These are phyloP conservation scores for Neurospora tetrasperma DNA, from an alignment of 495 filamentous ascomycete genomes.

Conservation along the genomic window DNA sequence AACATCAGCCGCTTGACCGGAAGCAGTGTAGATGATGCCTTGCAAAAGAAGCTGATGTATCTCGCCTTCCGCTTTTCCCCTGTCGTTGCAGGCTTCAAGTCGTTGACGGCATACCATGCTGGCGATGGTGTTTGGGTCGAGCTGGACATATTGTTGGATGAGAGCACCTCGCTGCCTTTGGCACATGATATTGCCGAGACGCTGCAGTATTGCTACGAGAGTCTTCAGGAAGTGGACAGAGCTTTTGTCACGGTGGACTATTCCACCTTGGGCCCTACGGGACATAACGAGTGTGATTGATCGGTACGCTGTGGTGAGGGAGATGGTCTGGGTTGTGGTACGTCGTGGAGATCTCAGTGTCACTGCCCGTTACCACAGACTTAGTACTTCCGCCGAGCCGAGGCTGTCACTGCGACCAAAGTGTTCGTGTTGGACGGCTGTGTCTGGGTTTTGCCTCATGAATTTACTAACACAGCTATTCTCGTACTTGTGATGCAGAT, in stretches of 20 bases:
- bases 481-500: not conserved
- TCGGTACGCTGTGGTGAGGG: not conserved
- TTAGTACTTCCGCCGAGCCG: not conserved
- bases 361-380: not conserved
- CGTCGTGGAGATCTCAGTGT: not conserved
- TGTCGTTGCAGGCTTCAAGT: constrained; percentile 36
- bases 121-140: constrained; percentile 42
- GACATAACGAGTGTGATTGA: constrained; percentile 3
- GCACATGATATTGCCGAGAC: constrained; percentile 42
- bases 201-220: constrained; percentile 37
- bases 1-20: constrained; percentile 37
- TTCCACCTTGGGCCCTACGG: constrained; percentile 10
- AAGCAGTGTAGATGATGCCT: constrained; percentile 19
- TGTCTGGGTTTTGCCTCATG: not conserved
- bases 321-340: not conserved
- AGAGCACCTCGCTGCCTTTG: constrained; percentile 26
- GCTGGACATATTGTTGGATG: constrained; percentile 35
- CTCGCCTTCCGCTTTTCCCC: constrained; percentile 36
- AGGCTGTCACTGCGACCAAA: not conserved
- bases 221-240: constrained; percentile 36
- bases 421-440: not conserved
- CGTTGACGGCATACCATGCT: constrained; percentile 35
- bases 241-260: constrained; percentile 41
- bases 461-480: not conserved
- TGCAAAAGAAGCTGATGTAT: constrained; percentile 34